Conservation (phyloP, 768 basidiomycete genomes). For the Hirschioporus abietinus region DNA sequence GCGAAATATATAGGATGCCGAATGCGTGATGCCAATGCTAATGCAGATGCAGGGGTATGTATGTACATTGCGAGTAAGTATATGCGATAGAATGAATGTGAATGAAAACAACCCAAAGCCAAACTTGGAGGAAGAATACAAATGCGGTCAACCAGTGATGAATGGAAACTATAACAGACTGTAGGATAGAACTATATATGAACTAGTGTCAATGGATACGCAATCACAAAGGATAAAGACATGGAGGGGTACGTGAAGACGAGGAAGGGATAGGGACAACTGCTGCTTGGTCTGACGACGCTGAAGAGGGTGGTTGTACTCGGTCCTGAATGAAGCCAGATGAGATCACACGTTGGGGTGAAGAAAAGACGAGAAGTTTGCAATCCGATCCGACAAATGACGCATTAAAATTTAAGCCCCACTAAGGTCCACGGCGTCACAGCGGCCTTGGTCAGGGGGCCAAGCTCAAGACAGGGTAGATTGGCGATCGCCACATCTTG, state of each 20-base stretch:
- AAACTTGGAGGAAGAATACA: neutral
- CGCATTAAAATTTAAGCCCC: too few relatives aligned
- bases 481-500: neutral
- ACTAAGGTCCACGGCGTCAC: too few relatives aligned
- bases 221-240: neutral
- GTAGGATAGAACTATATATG: neutral
- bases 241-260: neutral
- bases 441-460: neutral
- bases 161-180: conserved; percentile 1
- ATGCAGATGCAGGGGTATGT: neutral
- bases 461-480: neutral
- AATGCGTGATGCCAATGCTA: neutral
- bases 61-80: neutral
- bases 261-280: neutral
- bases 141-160: conserved; percentile 1
- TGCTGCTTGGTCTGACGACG: neutral
- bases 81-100: neutral
- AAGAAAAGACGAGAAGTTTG: neutral
- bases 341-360: neutral
- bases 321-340: neutral
- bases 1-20: neutral
- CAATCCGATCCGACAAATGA: too few relatives aligned
- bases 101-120: neutral
- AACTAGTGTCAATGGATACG: neutral
- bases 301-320: neutral